Evolutionary conservation across 208 protist genomes (phyloP).

Genomic region (Acanthamoeba sp.): DNA sequence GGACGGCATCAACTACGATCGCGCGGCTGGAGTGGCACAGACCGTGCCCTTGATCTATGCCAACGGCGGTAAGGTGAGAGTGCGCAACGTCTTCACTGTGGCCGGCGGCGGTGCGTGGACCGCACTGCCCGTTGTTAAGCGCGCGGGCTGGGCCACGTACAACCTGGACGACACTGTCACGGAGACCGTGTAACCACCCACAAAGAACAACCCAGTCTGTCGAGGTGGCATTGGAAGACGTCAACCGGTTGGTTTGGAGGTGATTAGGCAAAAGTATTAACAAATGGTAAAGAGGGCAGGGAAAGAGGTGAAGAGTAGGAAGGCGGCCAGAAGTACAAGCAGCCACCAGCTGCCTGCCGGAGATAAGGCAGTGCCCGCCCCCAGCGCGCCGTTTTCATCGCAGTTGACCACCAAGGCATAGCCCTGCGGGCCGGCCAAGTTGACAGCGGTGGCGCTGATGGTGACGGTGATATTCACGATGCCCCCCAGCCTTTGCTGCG

Average conservation of each 20-base stretch:
- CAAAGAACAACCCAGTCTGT: too few relatives aligned
- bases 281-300: neutral
- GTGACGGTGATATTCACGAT: slow-evolving; percentile 58
- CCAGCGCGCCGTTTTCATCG: slow-evolving; percentile 40
- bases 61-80: neutral
- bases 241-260: too few relatives aligned
- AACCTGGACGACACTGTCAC: neutral
- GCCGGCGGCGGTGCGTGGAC: neutral
- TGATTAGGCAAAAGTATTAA: neutral
- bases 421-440: neutral
- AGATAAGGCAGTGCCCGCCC: neutral
- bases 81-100: neutral
- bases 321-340: neutral
- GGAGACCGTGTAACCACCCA: neutral
- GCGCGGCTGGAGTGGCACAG: neutral
- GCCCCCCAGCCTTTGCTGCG: neutral
- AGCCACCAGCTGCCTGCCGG: neutral
- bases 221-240: too few relatives aligned
- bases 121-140: neutral
- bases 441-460: neutral
- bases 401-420: slow-evolving; percentile 65
- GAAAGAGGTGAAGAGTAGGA: neutral
- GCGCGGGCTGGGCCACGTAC: neutral
- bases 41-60: neutral
- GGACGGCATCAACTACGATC: neutral